Conservation (phyloP, 306 rosid genomes). For the Albizia julibrissin region DNA sequence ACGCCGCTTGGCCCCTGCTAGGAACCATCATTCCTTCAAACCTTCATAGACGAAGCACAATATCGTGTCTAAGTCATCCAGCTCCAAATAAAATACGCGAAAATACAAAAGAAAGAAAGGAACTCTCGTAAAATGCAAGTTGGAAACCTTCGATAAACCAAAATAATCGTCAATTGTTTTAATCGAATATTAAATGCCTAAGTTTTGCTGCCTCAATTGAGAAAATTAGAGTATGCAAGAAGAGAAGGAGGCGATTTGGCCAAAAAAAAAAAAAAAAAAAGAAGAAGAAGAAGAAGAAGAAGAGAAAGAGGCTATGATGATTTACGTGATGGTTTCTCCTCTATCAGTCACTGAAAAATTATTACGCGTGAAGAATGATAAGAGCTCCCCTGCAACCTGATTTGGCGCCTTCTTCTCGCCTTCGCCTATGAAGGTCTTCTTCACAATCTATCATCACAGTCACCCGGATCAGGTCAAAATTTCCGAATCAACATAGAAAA, state of each 20-base stretch:
- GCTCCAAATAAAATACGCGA: constrained; percentile 1
- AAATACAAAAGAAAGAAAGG: background rate
- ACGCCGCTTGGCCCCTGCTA: constrained; percentile 75
- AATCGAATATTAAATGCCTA: background rate
- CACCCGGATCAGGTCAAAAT: background rate
- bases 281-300: no score
- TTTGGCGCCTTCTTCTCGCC: constrained; percentile 63
- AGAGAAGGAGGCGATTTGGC: no score
- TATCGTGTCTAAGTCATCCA: constrained; percentile 6
- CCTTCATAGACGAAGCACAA: constrained; percentile 43
- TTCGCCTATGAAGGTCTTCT: constrained; percentile 75
- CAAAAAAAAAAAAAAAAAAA: no score
- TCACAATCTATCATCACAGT: constrained; percentile 57
- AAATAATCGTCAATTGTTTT: background rate
- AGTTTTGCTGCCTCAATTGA: background rate
- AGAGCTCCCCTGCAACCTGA: constrained; percentile 79
- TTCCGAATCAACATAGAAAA: background rate
- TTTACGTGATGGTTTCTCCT: constrained; percentile 89
- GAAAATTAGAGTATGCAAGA: background rate
- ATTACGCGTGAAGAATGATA: constrained; percentile 86
- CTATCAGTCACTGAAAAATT: constrained; percentile 71
- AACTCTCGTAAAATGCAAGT: background rate
- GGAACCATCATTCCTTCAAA: constrained; percentile 93
- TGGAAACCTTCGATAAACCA: background rate
- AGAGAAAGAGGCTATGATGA: background rate